A percentile compares a stretch with the other conserved stretches of the same genome.
These are phyloP conservation scores for Brassica rapa DNA, from an alignment of 345 rosid genomes.

Conservation along the genomic window DNA sequence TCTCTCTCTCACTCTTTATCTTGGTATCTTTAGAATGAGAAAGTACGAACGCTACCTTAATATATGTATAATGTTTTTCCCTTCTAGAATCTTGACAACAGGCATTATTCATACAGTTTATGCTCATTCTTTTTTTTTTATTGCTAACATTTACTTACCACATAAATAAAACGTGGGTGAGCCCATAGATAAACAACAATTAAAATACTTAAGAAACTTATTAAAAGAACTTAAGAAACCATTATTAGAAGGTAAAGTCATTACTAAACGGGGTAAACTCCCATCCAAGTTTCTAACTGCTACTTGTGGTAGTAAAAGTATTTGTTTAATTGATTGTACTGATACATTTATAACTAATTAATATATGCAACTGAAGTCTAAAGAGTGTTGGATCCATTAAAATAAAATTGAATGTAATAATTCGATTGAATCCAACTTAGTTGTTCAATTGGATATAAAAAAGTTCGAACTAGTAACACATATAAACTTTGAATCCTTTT, in stretches of 20 bases:
- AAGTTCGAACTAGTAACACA: not conserved
- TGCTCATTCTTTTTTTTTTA: not conserved
- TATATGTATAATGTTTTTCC: not conserved
- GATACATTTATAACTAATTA: not conserved
- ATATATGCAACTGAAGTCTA: not conserved
- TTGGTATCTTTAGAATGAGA: slow-evolving; percentile 5
- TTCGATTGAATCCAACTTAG: not conserved
- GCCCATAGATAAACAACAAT: not conserved
- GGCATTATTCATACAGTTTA: not conserved
- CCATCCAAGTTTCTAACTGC: not conserved
- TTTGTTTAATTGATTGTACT: not conserved
- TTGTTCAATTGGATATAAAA: not conserved
- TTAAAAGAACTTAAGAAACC: not conserved
- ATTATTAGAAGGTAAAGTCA: not conserved
- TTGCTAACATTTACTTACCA: not conserved
- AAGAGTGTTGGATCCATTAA: not conserved
- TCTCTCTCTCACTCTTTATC: not conserved
- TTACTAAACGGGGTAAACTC: too few species aligned
- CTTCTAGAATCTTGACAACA: not conserved
- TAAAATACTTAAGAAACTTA: not conserved
- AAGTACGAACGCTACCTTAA: not conserved
- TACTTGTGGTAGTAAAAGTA: not conserved
- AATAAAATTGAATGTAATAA: not conserved
- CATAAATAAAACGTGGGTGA: not conserved
- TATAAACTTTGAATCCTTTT: not conserved